phyloP scores from a whole-genome alignment of 352 stramenopile genomes.

The Globisporangium radiosum region DNA sequence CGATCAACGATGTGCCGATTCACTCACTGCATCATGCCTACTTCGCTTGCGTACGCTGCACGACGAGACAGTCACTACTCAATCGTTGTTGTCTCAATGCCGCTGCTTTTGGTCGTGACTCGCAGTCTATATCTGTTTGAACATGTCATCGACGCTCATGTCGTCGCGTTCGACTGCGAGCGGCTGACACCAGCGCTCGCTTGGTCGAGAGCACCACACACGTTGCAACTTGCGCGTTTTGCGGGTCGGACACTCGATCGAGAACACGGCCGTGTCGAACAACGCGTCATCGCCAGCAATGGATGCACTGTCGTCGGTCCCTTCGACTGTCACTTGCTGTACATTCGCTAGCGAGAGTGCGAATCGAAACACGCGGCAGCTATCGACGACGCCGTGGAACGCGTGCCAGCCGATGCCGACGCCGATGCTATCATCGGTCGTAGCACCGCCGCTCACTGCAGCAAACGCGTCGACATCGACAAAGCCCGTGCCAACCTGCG shows the following conservation, averaged over 20 bases:
- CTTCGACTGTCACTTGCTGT: slow-evolving; percentile 4
- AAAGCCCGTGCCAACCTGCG: slow-evolving; percentile 24
- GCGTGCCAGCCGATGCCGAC: slow-evolving; percentile 16
- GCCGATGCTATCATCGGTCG: not conserved
- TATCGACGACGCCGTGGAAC: slow-evolving; percentile 28
- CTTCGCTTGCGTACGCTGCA: too few relatives aligned
- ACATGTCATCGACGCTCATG: too few relatives aligned
- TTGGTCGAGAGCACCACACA: slow-evolving; percentile 14
- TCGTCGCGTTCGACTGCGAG: not conserved
- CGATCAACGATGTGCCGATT: too few relatives aligned
- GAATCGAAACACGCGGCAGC: slow-evolving; percentile 23
- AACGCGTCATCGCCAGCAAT: not conserved
- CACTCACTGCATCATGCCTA: too few relatives aligned
- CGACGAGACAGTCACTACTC: too few relatives aligned
- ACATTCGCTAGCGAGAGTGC: slow-evolving; percentile 9
- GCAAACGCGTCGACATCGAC: slow-evolving; percentile 4
- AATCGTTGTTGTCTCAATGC: too few relatives aligned
- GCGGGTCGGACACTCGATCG: not conserved
- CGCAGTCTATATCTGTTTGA: too few relatives aligned
- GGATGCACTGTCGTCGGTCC: not conserved
- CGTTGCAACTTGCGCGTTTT: not conserved
- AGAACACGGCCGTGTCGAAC: not conserved
- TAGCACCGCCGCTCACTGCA: not conserved
- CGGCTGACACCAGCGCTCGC: slow-evolving; percentile 12
- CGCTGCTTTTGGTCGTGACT: too few relatives aligned